Evolutionary conservation across 345 rosid genomes (phyloP), one percentile per base, ranked within the genome.

Genomic region (Sonneratia caseolaris): DNA sequence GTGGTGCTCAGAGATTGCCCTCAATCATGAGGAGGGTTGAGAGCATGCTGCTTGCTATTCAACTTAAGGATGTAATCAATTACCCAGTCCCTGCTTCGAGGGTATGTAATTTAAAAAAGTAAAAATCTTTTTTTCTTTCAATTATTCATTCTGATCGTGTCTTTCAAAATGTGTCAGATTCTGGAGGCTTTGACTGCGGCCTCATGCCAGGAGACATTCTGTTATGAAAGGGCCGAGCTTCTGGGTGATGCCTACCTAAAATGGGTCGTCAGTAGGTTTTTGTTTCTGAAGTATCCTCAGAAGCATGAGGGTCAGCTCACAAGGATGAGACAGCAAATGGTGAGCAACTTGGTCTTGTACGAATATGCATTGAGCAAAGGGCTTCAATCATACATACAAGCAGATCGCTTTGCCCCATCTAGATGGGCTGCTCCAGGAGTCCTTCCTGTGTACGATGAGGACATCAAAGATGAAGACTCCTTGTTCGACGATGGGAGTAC

Each of bases 401-500:
- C 96, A n/a, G 99, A 95, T 80, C 90, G 99, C 43, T 95, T 95
- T 84, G 94, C 99, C 64, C 99, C 99, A 15, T 92, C 92, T 74
- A 84, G 99, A 76, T 92, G 99, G 99, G 96, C 99, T 68, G 99
- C 99, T 76, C 99, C 98, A 48, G 99, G 99, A 21, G 98, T 95
- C 71, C 81, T 93, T 64, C 99, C 99, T 21, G 97, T 95, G 71
- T 95, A 81, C 45, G 99, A 95, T 36, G 99, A 95, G 82, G 99
- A 95, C 68, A 80, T 89, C 49, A 90, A 89, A 78, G 98, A 95
- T 77, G 99, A 85, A 73, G 95, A 89, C 0, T 88, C 85, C 64
- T 85, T 91, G 69, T 92, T 92, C 71, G 96, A 86, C 55, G 86
- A 83, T 74, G 90, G 82, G 73, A 82, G 64, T 69, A 80, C 82